phyloP scores from a whole-genome alignment of 495 filamentous ascomycete genomes.

The Xanthoparmelia taractica region DNA sequence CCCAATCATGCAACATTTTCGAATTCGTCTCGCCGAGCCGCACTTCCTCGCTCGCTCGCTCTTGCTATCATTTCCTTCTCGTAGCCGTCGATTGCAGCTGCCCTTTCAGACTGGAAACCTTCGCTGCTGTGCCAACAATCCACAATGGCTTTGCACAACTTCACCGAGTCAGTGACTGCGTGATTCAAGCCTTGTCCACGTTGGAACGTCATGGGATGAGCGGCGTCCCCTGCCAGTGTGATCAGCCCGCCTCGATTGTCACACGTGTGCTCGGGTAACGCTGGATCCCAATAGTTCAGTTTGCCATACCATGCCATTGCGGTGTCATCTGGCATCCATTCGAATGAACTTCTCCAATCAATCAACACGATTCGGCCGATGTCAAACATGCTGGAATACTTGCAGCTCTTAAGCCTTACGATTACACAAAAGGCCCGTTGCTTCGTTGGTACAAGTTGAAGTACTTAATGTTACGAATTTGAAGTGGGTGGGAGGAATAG shows the following conservation, averaged over 20 bases:
- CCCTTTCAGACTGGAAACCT: not conserved
- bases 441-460: too few relatives aligned
- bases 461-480: too few relatives aligned
- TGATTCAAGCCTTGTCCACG: not conserved
- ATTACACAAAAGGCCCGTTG: too few relatives aligned
- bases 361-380: too few relatives aligned
- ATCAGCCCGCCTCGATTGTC: not conserved
- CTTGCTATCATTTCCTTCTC: not conserved
- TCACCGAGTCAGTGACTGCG: not conserved
- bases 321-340: not conserved
- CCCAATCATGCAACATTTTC: not conserved
- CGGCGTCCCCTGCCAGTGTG: not conserved
- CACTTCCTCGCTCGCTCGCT: not conserved
- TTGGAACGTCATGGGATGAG: not conserved
- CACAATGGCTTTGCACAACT: not conserved
- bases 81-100: not conserved
- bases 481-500: too few relatives aligned
- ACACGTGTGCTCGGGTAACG: not conserved
- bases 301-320: not conserved
- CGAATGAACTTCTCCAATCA: not conserved
- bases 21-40: not conserved
- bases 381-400: too few relatives aligned
- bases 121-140: not conserved
- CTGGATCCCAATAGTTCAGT: not conserved
- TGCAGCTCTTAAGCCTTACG: too few relatives aligned